phyloP scores from a whole-genome alignment of 768 basidiomycete genomes.

The Clitopilus hobsonii region DNA sequence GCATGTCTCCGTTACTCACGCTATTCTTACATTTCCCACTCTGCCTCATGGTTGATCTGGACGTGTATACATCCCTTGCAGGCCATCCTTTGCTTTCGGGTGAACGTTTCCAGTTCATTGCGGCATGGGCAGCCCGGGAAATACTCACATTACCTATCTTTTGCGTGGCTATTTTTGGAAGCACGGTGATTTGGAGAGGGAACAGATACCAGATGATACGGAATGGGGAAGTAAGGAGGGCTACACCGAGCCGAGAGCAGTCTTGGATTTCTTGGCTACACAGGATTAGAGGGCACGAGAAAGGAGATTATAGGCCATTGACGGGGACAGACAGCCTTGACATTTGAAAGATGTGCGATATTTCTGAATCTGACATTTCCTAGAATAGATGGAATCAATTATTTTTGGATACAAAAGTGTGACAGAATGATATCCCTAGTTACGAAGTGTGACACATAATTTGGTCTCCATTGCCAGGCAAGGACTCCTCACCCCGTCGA shows the following conservation, averaged over 20 bases:
- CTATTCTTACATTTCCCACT: constrained; percentile 52
- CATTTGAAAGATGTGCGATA: neutral
- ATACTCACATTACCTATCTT: constrained; percentile 85
- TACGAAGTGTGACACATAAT: neutral
- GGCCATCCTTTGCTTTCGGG: constrained; percentile 52
- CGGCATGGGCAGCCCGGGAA: constrained; percentile 81
- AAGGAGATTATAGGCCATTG: neutral
- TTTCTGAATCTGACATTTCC: neutral
- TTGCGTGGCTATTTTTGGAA: constrained; percentile 74
- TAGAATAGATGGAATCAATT: neutral
- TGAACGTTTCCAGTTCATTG: constrained; percentile 54
- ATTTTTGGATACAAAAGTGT: constrained; percentile 3
- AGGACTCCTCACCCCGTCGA: neutral
- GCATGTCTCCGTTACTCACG: constrained; percentile 49
- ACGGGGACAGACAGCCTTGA: neutral
- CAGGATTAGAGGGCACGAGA: constrained; percentile 10
- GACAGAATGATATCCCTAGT: constrained; percentile 32
- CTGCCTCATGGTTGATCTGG: constrained; percentile 80
- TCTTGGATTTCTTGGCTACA: constrained; percentile 24
- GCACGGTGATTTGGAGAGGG: constrained; percentile 87
- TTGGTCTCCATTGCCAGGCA: neutral
- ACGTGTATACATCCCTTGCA: constrained; percentile 75
- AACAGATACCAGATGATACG: constrained; percentile 64
- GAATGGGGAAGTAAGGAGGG: constrained; percentile 64
- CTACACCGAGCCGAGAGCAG: constrained; percentile 12